These are phyloP conservation scores for Hysterangium stoloniferum DNA, from an alignment of 768 basidiomycete genomes.

Conservation along the genomic window DNA sequence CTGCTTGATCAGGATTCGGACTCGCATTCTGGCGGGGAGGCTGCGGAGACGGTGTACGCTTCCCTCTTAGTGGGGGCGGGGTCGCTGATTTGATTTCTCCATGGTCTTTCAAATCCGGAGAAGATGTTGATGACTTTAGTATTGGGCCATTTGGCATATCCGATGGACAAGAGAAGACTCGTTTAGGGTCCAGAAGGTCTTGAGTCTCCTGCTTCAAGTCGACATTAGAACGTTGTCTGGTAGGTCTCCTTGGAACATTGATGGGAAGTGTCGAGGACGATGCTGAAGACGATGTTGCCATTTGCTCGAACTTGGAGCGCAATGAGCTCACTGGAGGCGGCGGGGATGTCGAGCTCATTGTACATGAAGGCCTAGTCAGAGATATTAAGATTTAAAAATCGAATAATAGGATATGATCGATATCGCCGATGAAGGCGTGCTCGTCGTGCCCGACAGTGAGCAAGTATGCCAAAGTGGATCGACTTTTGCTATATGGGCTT, in stretches of 20 bases:
- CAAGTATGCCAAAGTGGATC: conserved; percentile 1
- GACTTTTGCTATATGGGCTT: too few species aligned
- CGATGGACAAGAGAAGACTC: conserved; percentile 8
- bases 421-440: too few species aligned
- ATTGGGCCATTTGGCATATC: conserved; percentile 21
- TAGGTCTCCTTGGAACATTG: conserved; percentile 12
- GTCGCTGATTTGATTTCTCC: conserved; percentile 44
- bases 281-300: conserved; percentile 36
- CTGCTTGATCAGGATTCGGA: conserved; percentile 17
- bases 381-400: neutral
- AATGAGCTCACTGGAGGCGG: conserved; percentile 61
- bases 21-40: conserved; percentile 44
- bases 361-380: neutral
- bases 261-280: conserved; percentile 11
- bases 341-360: conserved; percentile 21
- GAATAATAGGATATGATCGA: neutral
- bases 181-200: conserved; percentile 6
- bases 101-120: conserved; percentile 42
- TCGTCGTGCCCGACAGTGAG: neutral
- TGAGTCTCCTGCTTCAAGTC: conserved; percentile 12
- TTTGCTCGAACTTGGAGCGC: conserved; percentile 62
- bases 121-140: conserved; percentile 42
- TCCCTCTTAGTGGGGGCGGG: conserved; percentile 43
- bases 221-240: conserved; percentile 30
- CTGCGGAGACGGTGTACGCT: conserved; percentile 30